Conservation (phyloP, 495 filamentous ascomycete species). For the Bathelium albidoporum region DNA sequence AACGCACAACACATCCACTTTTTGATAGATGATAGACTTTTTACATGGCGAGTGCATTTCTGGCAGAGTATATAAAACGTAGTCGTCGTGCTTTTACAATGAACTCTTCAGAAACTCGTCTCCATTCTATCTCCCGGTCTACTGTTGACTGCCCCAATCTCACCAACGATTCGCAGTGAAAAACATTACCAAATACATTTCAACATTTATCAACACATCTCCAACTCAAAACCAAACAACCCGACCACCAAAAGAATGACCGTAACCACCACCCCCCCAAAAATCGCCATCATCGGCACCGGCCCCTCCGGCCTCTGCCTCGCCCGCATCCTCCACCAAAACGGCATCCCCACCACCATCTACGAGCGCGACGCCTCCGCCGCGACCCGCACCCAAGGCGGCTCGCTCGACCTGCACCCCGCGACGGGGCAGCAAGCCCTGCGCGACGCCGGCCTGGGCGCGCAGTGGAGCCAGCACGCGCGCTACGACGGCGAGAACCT, state of each 20-base stretch:
- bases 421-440: conserved; percentile 42
- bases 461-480: conserved; percentile 35
- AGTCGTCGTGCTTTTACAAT: neutral
- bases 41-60: neutral
- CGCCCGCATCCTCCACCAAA: conserved; percentile 41
- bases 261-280: conserved; percentile 14
- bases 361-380: conserved; percentile 41
- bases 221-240: neutral
- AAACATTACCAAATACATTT: neutral
- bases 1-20: too few species aligned
- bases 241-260: neutral
- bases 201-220: neutral
- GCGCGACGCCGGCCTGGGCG: conserved; percentile 39
- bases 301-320: conserved; percentile 47
- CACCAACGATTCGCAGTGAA: neutral
- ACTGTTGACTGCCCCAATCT: neutral
- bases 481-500: conserved; percentile 41
- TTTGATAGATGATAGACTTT: neutral
- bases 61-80: neutral
- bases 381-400: conserved; percentile 37
- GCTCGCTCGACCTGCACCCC: conserved; percentile 46
- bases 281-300: conserved; percentile 49
- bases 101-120: neutral
- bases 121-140: neutral
- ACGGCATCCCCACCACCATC: conserved; percentile 34